Evolutionary conservation across 345 rosid genomes (phyloP).

Genomic region (Limnanthes douglasii): DNA sequence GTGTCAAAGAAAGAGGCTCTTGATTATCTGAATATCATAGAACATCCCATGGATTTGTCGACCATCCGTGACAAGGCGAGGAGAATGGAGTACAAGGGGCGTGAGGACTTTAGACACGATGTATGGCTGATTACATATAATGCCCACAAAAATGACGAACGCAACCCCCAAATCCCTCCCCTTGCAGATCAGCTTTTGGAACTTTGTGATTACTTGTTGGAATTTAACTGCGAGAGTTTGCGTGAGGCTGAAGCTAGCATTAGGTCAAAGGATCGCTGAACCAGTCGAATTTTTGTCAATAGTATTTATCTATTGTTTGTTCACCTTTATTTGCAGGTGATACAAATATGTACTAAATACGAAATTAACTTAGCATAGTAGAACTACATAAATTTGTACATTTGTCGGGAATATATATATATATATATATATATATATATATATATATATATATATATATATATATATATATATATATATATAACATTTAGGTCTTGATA

Average conservation of each 20-base stretch:
- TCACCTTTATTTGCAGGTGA: too few relatives aligned
- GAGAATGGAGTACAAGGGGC: slow-evolving; percentile 62
- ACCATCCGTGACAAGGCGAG: slow-evolving; percentile 71
- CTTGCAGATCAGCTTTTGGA: slow-evolving; percentile 94
- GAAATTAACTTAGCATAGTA: too few relatives aligned
- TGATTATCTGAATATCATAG: slow-evolving; percentile 45
- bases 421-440: too few relatives aligned
- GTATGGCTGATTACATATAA: slow-evolving; percentile 68
- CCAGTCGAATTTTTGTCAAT: too few relatives aligned
- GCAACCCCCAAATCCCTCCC: slow-evolving; percentile 88
- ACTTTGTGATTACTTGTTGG: slow-evolving; percentile 69
- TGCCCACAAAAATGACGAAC: slow-evolving; percentile 79
- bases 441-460: too few relatives aligned
- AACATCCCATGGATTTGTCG: slow-evolving; percentile 85
- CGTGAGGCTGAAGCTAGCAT: slow-evolving; percentile 70
- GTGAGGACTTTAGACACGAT: slow-evolving; percentile 73
- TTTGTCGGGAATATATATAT: too few relatives aligned
- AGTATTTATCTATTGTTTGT: too few relatives aligned
- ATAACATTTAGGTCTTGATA: too few relatives aligned
- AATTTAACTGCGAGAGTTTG: slow-evolving; percentile 23
- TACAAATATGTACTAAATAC: too few relatives aligned
- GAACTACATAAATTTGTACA: too few relatives aligned
- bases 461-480: too few relatives aligned
- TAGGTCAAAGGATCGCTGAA: too few relatives aligned
- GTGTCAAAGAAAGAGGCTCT: slow-evolving; percentile 90